Conservation (phyloP, 148 eudicot genomes). For the Diospyros lotus region DNA sequence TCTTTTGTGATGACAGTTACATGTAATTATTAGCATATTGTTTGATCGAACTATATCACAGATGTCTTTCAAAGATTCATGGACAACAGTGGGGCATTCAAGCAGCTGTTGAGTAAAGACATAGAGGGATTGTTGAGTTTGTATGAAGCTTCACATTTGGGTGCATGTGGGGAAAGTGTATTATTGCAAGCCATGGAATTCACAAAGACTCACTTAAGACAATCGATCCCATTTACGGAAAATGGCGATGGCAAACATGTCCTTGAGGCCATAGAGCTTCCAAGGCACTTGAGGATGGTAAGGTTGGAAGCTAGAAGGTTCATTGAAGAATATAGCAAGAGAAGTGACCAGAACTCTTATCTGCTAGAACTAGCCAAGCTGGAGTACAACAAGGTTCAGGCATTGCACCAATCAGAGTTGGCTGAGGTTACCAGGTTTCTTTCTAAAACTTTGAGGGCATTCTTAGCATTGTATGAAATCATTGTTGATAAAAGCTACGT, state of each 20-base stretch:
- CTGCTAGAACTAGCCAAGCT: slow-evolving; percentile 28
- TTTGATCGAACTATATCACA: background rate
- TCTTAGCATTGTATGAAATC: too few relatives aligned
- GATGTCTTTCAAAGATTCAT: slow-evolving; percentile 15
- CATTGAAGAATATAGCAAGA: slow-evolving; percentile 19
- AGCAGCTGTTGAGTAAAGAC: slow-evolving; percentile 5
- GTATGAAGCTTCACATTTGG: slow-evolving; percentile 13
- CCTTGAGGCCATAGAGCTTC: slow-evolving; percentile 20
- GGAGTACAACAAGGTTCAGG: slow-evolving; percentile 29
- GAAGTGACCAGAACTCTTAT: slow-evolving; percentile 12
- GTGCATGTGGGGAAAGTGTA: background rate
- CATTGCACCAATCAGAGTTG: slow-evolving; percentile 22
- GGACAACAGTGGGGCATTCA: slow-evolving; percentile 16
- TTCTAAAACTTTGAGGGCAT: background rate
- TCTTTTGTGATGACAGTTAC: too few relatives aligned
- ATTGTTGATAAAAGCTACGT: too few relatives aligned
- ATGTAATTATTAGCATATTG: too few relatives aligned
- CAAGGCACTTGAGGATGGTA: slow-evolving; percentile 32
- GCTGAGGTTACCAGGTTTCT: slow-evolving; percentile 24
- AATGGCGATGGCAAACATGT: slow-evolving; percentile 7
- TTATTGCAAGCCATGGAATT: slow-evolving; percentile 15
- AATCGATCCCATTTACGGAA: slow-evolving; percentile 4
- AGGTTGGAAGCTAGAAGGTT: slow-evolving; percentile 27
- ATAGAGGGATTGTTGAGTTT: slow-evolving; percentile 15
- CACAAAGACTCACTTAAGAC: slow-evolving; percentile 17